Evolutionary conservation across 345 rosid species (phyloP).

Genomic region (Durio zibethinus): DNA sequence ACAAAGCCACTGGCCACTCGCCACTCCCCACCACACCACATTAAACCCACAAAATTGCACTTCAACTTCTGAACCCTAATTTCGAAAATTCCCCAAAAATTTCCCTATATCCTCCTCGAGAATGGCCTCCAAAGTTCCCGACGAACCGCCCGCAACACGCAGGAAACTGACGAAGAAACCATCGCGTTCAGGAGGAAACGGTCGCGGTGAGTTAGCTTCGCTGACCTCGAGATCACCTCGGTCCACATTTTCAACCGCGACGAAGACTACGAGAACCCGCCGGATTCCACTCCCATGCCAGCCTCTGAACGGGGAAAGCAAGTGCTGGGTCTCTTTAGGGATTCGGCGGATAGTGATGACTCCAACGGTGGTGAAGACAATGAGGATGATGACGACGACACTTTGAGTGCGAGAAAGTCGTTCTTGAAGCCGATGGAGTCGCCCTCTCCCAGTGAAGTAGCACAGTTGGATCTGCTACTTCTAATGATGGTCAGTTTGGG

Average conservation of each 20-base stretch:
- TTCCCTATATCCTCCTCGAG: background rate
- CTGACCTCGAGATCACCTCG: conserved; percentile 87
- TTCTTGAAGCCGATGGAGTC: conserved; percentile 59
- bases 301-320: conserved; percentile 32
- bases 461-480: conserved; percentile 62
- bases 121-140: conserved; percentile 48
- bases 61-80: conserved; percentile 37
- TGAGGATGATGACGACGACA: conserved; percentile 33
- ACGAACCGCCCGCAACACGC: conserved; percentile 42
- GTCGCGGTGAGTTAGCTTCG: conserved; percentile 92
- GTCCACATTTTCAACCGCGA: conserved; percentile 88
- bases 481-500: conserved; percentile 55
- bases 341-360: conserved; percentile 58
- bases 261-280: conserved; percentile 81
- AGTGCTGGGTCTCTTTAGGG: conserved; percentile 47
- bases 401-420: conserved; percentile 35
- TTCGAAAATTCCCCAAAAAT: background rate
- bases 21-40: no score
- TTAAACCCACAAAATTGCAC: background rate
- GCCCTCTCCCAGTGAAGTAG: conserved; percentile 86
- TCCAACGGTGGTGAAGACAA: conserved; percentile 20
- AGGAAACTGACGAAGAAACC: conserved; percentile 73
- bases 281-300: conserved; percentile 29
- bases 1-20: conserved; percentile 9
- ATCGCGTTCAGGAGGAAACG: conserved; percentile 62